Conservation (phyloP, 768 basidiomycete genomes). For the Lactarius hatsudake region DNA sequence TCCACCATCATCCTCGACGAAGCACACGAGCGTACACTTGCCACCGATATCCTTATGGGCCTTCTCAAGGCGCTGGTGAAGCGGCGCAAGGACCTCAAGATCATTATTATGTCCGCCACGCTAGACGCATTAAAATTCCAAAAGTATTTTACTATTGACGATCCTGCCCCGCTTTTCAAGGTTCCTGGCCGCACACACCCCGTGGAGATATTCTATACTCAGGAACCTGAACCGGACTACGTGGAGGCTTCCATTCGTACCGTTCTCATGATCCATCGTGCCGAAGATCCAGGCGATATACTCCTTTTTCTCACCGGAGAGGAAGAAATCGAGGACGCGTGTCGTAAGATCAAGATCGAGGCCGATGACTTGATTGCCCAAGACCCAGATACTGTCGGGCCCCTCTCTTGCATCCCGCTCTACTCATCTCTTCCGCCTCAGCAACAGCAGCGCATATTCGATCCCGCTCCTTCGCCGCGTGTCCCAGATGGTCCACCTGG, state of each 20-base stretch:
- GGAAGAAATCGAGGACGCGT: slow-evolving; percentile 97
- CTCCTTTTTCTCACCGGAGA: slow-evolving; percentile 96
- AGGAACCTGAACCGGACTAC: slow-evolving; percentile 92
- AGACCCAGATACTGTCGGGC: slow-evolving; percentile 75
- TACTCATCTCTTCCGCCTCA: slow-evolving; percentile 94
- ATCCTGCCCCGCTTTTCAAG: slow-evolving; percentile 75
- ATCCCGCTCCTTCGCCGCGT: slow-evolving; percentile 69
- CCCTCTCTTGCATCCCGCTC: slow-evolving; percentile 84
- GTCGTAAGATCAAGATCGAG: slow-evolving; percentile 87
- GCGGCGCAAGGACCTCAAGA: slow-evolving; percentile 84
- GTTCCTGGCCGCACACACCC: slow-evolving; percentile 93
- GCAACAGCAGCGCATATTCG: slow-evolving; percentile 97
- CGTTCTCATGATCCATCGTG: slow-evolving; percentile 95
- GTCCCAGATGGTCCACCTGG: slow-evolving; percentile 72
- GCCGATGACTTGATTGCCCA: slow-evolving; percentile 78
- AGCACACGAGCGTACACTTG: slow-evolving; percentile 96
- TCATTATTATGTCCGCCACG: slow-evolving; percentile 98
- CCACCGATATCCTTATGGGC: slow-evolving; percentile 98
- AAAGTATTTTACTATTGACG: slow-evolving; percentile 72
- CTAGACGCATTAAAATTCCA: slow-evolving; percentile 97
- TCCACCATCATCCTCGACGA: slow-evolving; percentile 99
- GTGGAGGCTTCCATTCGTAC: slow-evolving; percentile 96
- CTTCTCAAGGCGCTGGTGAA: slow-evolving; percentile 83
- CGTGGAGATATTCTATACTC: slow-evolving; percentile 93
- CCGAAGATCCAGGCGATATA: slow-evolving; percentile 90